phyloP scores from a whole-genome alignment of 2,329 filamentous ascomycete genomes.

The Tolypocladium ovalisporum region DNA sequence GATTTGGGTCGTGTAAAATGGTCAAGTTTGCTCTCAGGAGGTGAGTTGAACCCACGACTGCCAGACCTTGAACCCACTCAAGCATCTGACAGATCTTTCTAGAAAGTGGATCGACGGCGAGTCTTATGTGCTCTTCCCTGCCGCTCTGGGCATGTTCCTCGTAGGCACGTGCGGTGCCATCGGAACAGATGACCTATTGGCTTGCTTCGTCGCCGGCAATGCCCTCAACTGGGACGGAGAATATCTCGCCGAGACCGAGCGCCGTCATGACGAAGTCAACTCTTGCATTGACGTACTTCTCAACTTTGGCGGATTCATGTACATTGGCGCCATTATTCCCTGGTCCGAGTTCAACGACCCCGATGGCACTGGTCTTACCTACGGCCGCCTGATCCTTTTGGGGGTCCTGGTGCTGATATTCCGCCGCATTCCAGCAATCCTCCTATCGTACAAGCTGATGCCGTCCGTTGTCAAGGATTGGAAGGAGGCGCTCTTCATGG shows the following conservation, averaged over 20 bases:
- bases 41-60: conserved; percentile 6
- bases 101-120: conserved; percentile 46
- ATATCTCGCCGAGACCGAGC: conserved; percentile 44
- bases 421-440: conserved; percentile 44
- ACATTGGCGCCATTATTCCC: conserved; percentile 43
- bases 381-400: conserved; percentile 36
- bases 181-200: conserved; percentile 48
- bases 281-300: conserved; percentile 44
- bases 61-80: not conserved
- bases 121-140: conserved; percentile 40
- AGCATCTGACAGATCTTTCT: not conserved
- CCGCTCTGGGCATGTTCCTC: conserved; percentile 43
- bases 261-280: conserved; percentile 51
- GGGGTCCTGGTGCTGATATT: conserved; percentile 42
- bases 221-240: conserved; percentile 51
- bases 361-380: conserved; percentile 39
- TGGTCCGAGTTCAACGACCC: conserved; percentile 44
- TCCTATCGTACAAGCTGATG: conserved; percentile 44
- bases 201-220: conserved; percentile 49
- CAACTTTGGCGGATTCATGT: conserved; percentile 52
- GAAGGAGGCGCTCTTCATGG: conserved; percentile 51
- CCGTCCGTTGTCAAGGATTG: conserved; percentile 37
- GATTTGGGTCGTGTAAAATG: conserved; percentile 33
- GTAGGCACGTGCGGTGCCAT: conserved; percentile 46
- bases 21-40: conserved; percentile 30